phyloP scores from a whole-genome alignment of 2,329 filamentous ascomycete genomes.

The Clonostachys rhizophaga region DNA sequence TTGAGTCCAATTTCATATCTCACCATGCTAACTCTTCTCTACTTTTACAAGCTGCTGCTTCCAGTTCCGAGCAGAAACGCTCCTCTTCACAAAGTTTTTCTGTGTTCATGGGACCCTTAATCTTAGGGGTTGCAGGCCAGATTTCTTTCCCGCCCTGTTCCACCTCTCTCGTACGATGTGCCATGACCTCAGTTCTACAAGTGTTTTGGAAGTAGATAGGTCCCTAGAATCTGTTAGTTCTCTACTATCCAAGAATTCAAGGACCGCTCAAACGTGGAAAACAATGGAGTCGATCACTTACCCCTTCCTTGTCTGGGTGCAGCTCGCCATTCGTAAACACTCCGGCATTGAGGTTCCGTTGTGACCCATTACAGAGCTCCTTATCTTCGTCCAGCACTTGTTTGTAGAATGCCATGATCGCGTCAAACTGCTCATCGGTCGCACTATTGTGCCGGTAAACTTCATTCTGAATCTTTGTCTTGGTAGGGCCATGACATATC shows the following conservation, averaged over 20 bases:
- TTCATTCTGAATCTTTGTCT: constrained; percentile 17
- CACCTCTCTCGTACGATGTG: constrained; percentile 37
- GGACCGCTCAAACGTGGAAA: constrained; percentile 28
- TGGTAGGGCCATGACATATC: background rate
- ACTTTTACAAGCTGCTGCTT: constrained; percentile 6
- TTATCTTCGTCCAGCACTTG: constrained; percentile 54
- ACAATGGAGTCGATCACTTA: constrained; percentile 4
- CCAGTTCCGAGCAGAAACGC: constrained; percentile 14
- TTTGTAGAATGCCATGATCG: constrained; percentile 42
- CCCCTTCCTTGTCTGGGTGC: constrained; percentile 50
- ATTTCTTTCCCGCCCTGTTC: constrained; percentile 31
- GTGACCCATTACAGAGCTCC: constrained; percentile 51
- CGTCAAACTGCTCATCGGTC: constrained; percentile 37
- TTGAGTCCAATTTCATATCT: no score
- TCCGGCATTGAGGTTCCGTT: constrained; percentile 56
- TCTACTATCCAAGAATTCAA: background rate
- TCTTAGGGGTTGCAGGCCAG: constrained; percentile 33
- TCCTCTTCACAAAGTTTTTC: constrained; percentile 16
- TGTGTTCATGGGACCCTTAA: constrained; percentile 12
- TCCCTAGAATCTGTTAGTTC: constrained; percentile 25
- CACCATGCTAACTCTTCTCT: constrained; percentile 9
- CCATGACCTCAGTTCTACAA: constrained; percentile 35
- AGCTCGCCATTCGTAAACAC: constrained; percentile 59
- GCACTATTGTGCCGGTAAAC: constrained; percentile 43
- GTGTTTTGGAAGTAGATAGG: constrained; percentile 46